Evolutionary conservation across 345 rosid genomes (phyloP).

Genomic region (Salix viminalis): DNA sequence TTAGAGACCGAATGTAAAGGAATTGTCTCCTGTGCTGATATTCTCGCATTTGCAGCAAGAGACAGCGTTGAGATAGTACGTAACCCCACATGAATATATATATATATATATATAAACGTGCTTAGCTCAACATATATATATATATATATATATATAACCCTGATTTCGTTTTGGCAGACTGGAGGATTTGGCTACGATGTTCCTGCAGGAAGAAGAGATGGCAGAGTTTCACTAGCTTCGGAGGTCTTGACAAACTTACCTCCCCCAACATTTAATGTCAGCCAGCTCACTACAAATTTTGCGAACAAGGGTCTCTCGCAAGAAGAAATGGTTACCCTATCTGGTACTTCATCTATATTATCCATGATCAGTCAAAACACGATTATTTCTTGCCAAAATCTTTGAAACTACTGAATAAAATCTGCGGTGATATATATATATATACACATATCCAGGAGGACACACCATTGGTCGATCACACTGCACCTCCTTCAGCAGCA

Average conservation of each 20-base stretch:
- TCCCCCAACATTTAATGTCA: not conserved
- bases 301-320: constrained; percentile 18
- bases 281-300: constrained; percentile 11
- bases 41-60: constrained; percentile 52
- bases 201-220: constrained; percentile 63
- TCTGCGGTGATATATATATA: too few relatives aligned
- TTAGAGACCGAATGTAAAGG: constrained; percentile 40
- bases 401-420: not conserved
- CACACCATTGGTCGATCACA: constrained; percentile 24
- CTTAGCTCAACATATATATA: too few relatives aligned
- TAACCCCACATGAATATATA: too few relatives aligned
- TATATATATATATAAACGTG: too few relatives aligned
- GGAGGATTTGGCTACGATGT: constrained; percentile 50
- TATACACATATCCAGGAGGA: constrained; percentile 8
- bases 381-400: not conserved
- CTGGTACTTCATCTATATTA: not conserved
- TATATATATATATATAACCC: too few relatives aligned
- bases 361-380: not conserved
- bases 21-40: constrained; percentile 57
- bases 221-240: constrained; percentile 38
- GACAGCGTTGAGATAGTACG: constrained; percentile 37
- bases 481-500: constrained; percentile 19
- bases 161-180: constrained; percentile 14
- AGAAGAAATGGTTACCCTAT: constrained; percentile 21
- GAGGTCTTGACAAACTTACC: constrained; percentile 22